These are phyloP conservation scores for Lodderomyces parapsilosis DNA, from an alignment of 1,139 yeast species.

Conservation along the genomic window DNA sequence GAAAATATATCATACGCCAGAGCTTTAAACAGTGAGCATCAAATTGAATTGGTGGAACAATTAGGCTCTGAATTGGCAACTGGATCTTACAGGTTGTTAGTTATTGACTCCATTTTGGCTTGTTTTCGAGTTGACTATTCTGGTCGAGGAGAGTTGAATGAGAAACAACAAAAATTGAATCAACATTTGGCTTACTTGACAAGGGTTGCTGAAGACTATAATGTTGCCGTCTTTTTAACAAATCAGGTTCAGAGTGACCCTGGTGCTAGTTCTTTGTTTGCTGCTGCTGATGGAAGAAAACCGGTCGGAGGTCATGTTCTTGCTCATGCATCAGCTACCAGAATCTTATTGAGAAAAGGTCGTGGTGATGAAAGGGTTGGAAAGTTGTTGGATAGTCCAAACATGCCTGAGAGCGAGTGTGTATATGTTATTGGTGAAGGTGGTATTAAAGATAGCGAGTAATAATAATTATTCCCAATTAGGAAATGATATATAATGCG, in stretches of 20 bases:
- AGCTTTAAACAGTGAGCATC: constrained; percentile 61
- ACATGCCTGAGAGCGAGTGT: constrained; percentile 60
- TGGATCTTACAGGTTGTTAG: constrained; percentile 45
- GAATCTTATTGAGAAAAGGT: constrained; percentile 57
- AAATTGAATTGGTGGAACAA: constrained; percentile 55
- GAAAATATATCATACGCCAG: constrained; percentile 58
- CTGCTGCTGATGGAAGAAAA: constrained; percentile 63
- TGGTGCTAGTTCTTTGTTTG: constrained; percentile 64
- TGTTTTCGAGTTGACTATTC: constrained; percentile 59
- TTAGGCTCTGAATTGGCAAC: constrained; percentile 49
- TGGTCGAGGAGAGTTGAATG: constrained; percentile 62
- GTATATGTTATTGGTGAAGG: constrained; percentile 53
- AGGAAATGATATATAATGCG: constrained; percentile 21
- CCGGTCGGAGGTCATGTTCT: constrained; percentile 67
- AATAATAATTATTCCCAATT: constrained; percentile 19
- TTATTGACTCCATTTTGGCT: constrained; percentile 60
- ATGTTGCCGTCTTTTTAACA: constrained; percentile 58
- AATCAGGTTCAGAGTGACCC: constrained; percentile 70
- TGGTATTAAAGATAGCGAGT: constrained; percentile 49
- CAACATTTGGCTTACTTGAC: constrained; percentile 55
- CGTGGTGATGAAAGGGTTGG: constrained; percentile 68
- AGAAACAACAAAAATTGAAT: constrained; percentile 57
- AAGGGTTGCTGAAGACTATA: constrained; percentile 58
- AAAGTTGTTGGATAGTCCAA: constrained; percentile 61
- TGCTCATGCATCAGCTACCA: constrained; percentile 65